A percentile compares a stretch with the other conserved stretches of the same genome.
Evolutionary conservation across 441 rosid species (phyloP).

Genomic region (Cnidoscolus chayamansa): DNA sequence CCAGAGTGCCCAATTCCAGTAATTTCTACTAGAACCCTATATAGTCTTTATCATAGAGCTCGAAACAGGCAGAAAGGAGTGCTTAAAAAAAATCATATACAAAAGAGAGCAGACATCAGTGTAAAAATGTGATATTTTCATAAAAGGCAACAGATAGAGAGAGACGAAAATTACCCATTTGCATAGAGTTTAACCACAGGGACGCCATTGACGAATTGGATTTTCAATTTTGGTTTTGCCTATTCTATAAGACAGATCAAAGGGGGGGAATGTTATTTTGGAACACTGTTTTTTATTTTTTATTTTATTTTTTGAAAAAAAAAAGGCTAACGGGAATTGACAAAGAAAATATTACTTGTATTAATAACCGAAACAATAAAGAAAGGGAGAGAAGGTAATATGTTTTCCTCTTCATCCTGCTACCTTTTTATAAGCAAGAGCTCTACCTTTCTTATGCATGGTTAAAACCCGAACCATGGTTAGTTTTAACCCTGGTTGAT

Average conservation of each 20-base stretch:
- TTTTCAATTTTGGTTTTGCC: conserved; percentile 22
- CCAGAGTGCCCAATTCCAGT: conserved; percentile 19
- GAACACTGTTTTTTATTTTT: background rate
- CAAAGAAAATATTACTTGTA: conserved; percentile 1
- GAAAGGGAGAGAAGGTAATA: background rate
- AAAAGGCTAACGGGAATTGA: conserved; percentile 12
- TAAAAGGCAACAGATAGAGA: background rate
- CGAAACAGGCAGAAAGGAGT: conserved; percentile 9
- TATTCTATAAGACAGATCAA: conserved; percentile 17
- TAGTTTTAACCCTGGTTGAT: conserved; percentile 27
- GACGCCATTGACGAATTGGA: conserved; percentile 29
- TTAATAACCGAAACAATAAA: background rate
- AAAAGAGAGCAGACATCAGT: conserved; percentile 15
- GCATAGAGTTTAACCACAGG: conserved; percentile 27
- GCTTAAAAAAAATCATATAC: background rate
- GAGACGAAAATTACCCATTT: conserved; percentile 25
- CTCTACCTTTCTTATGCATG: conserved; percentile 7
- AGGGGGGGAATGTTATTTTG: background rate
- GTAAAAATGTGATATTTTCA: conserved; percentile 9
- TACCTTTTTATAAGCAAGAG: conserved; percentile 16
- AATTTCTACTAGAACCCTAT: conserved; percentile 15
- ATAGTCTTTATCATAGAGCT: conserved; percentile 15
- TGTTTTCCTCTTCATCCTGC: conserved; percentile 12
- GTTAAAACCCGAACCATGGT: conserved; percentile 33
- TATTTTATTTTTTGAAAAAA: background rate